These are phyloP conservation scores for Claviceps arundinis DNA, from an alignment of 2,329 filamentous ascomycete species.

Conservation along the genomic window DNA sequence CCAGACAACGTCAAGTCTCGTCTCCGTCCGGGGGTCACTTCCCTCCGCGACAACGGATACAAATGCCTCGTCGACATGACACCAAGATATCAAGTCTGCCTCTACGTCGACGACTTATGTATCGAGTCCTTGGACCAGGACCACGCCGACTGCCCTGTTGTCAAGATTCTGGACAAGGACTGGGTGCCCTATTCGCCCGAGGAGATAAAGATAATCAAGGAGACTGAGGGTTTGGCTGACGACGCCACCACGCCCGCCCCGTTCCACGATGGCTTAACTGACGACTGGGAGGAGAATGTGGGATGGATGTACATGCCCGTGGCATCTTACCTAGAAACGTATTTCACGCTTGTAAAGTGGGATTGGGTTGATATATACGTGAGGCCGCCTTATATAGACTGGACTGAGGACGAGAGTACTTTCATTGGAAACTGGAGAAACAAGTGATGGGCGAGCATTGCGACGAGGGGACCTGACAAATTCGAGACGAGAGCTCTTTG, in stretches of 20 bases:
- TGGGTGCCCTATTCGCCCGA: background rate
- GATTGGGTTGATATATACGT: too few species aligned
- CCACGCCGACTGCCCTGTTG: background rate
- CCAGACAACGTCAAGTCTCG: background rate
- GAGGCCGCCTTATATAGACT: too few species aligned
- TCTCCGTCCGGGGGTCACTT: background rate
- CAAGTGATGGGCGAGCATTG: too few species aligned
- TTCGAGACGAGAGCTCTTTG: too few species aligned
- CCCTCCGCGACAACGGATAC: background rate
- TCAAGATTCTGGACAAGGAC: background rate
- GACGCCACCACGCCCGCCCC: background rate
- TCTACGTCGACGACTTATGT: slow-evolving; percentile 1
- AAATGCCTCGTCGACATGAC: background rate
- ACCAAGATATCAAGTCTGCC: slow-evolving; percentile 1
- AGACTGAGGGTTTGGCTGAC: too few species aligned
- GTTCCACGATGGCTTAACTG: too few species aligned
- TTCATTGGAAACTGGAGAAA: too few species aligned
- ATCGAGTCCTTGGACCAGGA: background rate
- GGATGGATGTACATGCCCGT: too few species aligned
- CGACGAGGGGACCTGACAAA: too few species aligned
- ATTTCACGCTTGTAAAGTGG: too few species aligned
- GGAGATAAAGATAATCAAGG: background rate
- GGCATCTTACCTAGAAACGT: too few species aligned
- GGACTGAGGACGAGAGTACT: background rate
- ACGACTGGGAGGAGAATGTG: too few species aligned